These are phyloP conservation scores for Alternaria angustiovoidea DNA, from an alignment of 2,329 filamentous ascomycete species.

Conservation along the genomic window DNA sequence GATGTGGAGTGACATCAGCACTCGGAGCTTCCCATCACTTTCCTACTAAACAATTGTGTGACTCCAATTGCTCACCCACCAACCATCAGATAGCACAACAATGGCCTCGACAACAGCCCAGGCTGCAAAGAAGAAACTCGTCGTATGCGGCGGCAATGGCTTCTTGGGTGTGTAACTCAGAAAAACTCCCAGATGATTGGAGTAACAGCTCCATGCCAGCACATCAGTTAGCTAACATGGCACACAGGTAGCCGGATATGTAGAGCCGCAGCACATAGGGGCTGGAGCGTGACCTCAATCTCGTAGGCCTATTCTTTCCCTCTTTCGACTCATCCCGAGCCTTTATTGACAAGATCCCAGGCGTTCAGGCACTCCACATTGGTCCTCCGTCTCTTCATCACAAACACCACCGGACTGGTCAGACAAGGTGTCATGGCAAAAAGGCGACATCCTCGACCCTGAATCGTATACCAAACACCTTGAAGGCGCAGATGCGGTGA, in stretches of 20 bases:
- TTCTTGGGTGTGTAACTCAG: slow-evolving; percentile 72
- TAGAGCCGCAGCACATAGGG: slow-evolving; percentile 82
- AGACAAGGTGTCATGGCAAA: slow-evolving; percentile 82
- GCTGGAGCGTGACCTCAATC: slow-evolving; percentile 92
- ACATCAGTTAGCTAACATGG: slow-evolving; percentile 1
- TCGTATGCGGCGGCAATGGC: slow-evolving; percentile 93
- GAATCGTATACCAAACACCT: slow-evolving; percentile 80
- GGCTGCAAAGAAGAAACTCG: slow-evolving; percentile 75
- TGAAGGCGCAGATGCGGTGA: slow-evolving; percentile 79
- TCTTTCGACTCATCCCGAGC: slow-evolving; percentile 4
- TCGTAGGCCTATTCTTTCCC: slow-evolving; percentile 65
- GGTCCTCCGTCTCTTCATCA: slow-evolving; percentile 80
- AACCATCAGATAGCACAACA: slow-evolving; percentile 28
- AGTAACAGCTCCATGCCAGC: not conserved
- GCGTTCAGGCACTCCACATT: slow-evolving; percentile 88
- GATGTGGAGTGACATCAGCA: slow-evolving; percentile 47
- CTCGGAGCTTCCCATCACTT: slow-evolving; percentile 24
- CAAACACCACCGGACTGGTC: slow-evolving; percentile 80
- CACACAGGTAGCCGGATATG: slow-evolving; percentile 77
- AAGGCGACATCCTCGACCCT: slow-evolving; percentile 86
- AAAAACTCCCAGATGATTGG: not conserved
- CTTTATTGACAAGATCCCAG: slow-evolving; percentile 55
- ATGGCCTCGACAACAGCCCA: slow-evolving; percentile 64
- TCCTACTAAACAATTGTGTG: not conserved
- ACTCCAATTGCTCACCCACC: not conserved